Percentiles rank a stretch among this genome's conserved stretches.
Conservation (phyloP, 495 filamentous ascomycete species). For the Hapsidospora chrysogenum region DNA sequence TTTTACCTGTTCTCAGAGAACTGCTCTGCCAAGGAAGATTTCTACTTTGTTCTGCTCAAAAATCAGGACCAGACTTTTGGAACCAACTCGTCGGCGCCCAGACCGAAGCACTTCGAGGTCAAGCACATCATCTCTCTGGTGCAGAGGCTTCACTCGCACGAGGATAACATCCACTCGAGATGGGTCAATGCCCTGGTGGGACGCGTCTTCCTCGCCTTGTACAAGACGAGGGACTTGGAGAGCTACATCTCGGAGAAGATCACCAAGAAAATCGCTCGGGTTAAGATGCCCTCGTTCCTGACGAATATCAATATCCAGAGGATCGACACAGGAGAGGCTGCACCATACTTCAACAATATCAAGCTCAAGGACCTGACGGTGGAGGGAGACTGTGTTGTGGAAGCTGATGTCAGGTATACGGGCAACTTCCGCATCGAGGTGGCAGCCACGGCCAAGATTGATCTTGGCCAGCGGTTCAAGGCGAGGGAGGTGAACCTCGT, state of each 20-base stretch:
- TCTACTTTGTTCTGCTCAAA: slow-evolving; percentile 82
- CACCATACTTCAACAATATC: slow-evolving; percentile 81
- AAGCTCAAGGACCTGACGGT: slow-evolving; percentile 77
- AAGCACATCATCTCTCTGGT: slow-evolving; percentile 76
- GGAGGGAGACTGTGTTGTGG: slow-evolving; percentile 73
- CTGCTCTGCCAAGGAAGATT: slow-evolving; percentile 90
- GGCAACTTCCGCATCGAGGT: slow-evolving; percentile 84
- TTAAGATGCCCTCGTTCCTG: slow-evolving; percentile 81
- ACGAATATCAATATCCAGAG: slow-evolving; percentile 61
- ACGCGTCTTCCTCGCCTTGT: slow-evolving; percentile 70
- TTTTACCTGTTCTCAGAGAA: slow-evolving; percentile 93
- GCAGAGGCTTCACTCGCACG: slow-evolving; percentile 77
- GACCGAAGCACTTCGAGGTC: slow-evolving; percentile 61
- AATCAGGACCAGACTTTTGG: slow-evolving; percentile 57
- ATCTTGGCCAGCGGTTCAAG: slow-evolving; percentile 78
- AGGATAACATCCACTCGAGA: slow-evolving; percentile 78
- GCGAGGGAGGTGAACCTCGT: slow-evolving; percentile 77
- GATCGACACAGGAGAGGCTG: slow-evolving; percentile 74
- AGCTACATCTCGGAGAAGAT: slow-evolving; percentile 68
- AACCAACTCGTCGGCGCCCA: slow-evolving; percentile 34
- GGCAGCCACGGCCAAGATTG: slow-evolving; percentile 75
- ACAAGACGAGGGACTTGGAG: slow-evolving; percentile 70
- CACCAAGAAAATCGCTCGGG: slow-evolving; percentile 88
- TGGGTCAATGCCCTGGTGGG: slow-evolving; percentile 91
- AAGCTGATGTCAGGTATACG: slow-evolving; percentile 73